Percentiles rank a stretch among this genome's conserved stretches.
These are phyloP conservation scores for Ophiostoma ips DNA, from an alignment of 2,329 filamentous ascomycete species.

Conservation along the genomic window DNA sequence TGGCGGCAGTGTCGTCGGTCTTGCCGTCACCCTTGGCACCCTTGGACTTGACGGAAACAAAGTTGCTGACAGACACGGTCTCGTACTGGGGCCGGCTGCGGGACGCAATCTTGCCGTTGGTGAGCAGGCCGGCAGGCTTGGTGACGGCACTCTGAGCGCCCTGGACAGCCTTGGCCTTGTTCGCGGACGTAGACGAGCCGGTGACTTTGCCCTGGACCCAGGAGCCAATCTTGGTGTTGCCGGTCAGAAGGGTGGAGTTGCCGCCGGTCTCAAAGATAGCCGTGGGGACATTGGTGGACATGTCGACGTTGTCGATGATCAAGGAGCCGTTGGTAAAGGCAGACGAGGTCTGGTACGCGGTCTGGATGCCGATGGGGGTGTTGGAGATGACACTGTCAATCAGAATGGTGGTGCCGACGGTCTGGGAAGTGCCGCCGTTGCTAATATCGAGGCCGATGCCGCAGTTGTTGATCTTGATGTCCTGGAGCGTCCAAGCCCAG, in stretches of 20 bases:
- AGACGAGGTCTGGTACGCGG: constrained; percentile 47
- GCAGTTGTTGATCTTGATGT: constrained; percentile 59
- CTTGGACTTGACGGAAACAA: constrained; percentile 68
- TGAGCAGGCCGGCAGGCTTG: constrained; percentile 56
- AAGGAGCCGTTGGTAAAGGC: constrained; percentile 65
- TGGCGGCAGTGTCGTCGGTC: constrained; percentile 74
- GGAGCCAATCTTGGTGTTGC: constrained; percentile 52
- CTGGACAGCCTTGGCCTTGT: constrained; percentile 45
- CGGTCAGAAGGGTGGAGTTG: constrained; percentile 47
- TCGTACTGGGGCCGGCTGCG: constrained; percentile 85
- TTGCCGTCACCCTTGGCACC: constrained; percentile 80
- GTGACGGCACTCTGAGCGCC: constrained; percentile 36
- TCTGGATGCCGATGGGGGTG: constrained; percentile 63
- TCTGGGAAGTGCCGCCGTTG: constrained; percentile 46
- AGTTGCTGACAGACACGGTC: constrained; percentile 47
- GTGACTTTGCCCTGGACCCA: constrained; percentile 63
- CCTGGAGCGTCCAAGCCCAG: constrained; percentile 76
- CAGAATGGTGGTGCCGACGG: constrained; percentile 73
- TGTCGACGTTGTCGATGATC: constrained; percentile 81
- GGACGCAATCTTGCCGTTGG: constrained; percentile 60
- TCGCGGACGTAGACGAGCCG: constrained; percentile 21
- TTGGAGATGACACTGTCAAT: constrained; percentile 68
- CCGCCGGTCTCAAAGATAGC: constrained; percentile 50
- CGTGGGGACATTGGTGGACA: constrained; percentile 48
- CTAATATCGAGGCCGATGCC: constrained; percentile 69